A percentile compares a stretch with the other conserved stretches of the same genome.
These are phyloP conservation scores for Mucor sp. DNA, from an alignment of 371 early-diverging fungal species.

Conservation along the genomic window DNA sequence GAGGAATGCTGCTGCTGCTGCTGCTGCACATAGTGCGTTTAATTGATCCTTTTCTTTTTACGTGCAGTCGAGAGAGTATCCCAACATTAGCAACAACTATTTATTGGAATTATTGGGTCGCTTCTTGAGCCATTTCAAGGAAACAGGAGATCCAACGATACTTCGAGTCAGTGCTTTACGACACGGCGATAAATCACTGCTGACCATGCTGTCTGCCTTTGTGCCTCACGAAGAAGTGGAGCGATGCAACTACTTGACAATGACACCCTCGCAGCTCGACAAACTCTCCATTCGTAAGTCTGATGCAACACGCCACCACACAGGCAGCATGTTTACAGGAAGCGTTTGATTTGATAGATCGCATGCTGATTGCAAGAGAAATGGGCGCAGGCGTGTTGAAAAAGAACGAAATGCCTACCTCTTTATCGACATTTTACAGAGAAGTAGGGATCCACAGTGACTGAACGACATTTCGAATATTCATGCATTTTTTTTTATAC, in stretches of 20 bases:
- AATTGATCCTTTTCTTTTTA: too few relatives aligned
- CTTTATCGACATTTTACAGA: slow-evolving; percentile 34
- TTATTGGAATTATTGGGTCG: slow-evolving; percentile 28
- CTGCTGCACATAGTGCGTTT: background rate
- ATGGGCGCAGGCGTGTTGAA: slow-evolving; percentile 24
- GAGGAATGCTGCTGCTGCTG: too few relatives aligned
- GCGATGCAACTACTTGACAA: slow-evolving; percentile 28
- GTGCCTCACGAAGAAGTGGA: slow-evolving; percentile 21
- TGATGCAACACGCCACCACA: background rate
- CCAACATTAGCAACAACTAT: slow-evolving; percentile 28
- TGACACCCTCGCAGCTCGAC: slow-evolving; percentile 22
- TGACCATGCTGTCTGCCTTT: slow-evolving; percentile 48
- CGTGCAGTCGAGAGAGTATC: slow-evolving; percentile 34
- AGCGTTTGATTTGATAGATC: slow-evolving; percentile 22
- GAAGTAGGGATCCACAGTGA: slow-evolving; percentile 26
- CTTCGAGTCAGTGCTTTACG: slow-evolving; percentile 37
- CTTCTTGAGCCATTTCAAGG: slow-evolving; percentile 36
- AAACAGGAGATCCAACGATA: slow-evolving; percentile 35
- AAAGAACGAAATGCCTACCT: slow-evolving; percentile 26
- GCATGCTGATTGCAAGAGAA: slow-evolving; percentile 36
- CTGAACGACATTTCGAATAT: background rate
- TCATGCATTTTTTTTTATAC: slow-evolving; percentile 18
- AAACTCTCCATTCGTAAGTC: slow-evolving; percentile 32
- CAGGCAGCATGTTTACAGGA: background rate
- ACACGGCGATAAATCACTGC: slow-evolving; percentile 44